phyloP scores from a whole-genome alignment of 2,329 filamentous ascomycete species.

The Aspergillus terreus region DNA sequence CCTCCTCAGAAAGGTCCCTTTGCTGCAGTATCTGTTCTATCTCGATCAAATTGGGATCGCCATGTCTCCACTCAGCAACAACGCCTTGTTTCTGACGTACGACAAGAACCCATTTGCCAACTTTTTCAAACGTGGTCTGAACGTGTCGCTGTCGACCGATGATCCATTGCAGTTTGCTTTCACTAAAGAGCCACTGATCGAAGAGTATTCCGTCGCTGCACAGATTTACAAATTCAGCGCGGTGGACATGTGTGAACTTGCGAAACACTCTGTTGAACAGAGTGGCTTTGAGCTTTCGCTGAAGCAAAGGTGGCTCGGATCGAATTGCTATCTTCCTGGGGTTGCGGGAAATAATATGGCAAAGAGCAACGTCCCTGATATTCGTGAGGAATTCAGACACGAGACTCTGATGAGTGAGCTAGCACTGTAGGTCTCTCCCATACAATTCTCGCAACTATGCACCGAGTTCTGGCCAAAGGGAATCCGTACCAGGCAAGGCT shows the following conservation, averaged over 20 bases:
- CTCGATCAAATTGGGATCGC: slow-evolving; percentile 97
- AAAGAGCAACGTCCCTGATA: slow-evolving; percentile 94
- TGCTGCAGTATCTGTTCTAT: slow-evolving; percentile 96
- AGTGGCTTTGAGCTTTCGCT: slow-evolving; percentile 87
- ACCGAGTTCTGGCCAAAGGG: not conserved
- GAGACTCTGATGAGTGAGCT: slow-evolving; percentile 82
- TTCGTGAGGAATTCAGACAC: slow-evolving; percentile 83
- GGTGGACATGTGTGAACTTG: slow-evolving; percentile 97
- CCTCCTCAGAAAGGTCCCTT: slow-evolving; percentile 84
- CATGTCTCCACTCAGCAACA: slow-evolving; percentile 99
- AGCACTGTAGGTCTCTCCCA: slow-evolving; percentile 60
- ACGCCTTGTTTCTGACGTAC: slow-evolving; percentile 92
- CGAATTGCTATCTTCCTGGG: slow-evolving; percentile 72
- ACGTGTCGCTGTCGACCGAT: slow-evolving; percentile 93
- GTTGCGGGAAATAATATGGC: slow-evolving; percentile 85
- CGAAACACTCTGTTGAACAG: slow-evolving; percentile 92
- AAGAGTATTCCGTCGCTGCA: slow-evolving; percentile 95
- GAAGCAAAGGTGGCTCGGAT: slow-evolving; percentile 88
- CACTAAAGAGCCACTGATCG: slow-evolving; percentile 95
- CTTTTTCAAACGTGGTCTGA: slow-evolving; percentile 92
- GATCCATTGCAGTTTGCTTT: slow-evolving; percentile 97
- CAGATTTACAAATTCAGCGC: slow-evolving; percentile 98
- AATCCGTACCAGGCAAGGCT: not conserved
- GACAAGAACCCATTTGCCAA: slow-evolving; percentile 94
- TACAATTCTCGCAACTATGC: not conserved